Conservation (phyloP, 495 filamentous ascomycete genomes). For the Extremus antarcticus region DNA sequence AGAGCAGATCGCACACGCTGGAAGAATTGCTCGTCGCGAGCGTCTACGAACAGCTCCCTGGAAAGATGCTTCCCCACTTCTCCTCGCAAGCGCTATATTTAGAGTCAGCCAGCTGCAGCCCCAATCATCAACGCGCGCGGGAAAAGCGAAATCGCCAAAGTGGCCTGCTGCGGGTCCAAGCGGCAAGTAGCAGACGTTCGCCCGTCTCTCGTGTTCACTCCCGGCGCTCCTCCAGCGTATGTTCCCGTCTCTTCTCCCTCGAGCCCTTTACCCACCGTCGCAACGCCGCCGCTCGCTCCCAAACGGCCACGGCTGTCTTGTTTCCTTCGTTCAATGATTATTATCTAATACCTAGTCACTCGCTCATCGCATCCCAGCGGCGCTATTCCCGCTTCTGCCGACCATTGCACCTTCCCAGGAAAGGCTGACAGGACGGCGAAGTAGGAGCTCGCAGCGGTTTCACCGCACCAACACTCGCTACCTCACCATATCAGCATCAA, state of each 20-base stretch:
- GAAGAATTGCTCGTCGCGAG: not conserved
- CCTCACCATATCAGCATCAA: not conserved
- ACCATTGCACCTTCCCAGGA: not conserved
- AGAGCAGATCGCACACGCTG: too few species aligned
- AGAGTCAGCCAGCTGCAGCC: not conserved
- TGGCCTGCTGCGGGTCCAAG: not conserved
- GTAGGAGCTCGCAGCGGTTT: not conserved
- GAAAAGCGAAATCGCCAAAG: not conserved
- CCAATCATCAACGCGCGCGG: not conserved
- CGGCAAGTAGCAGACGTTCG: not conserved
- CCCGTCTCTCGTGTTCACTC: not conserved
- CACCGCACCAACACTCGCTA: not conserved
- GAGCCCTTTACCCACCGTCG: not conserved
- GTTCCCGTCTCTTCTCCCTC: not conserved
- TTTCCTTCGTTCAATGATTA: not conserved
- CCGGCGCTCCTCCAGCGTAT: not conserved
- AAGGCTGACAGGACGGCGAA: not conserved
- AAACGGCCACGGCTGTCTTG: not conserved
- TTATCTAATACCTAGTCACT: constrained; percentile 1
- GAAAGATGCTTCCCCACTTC: not conserved
- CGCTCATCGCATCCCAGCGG: not conserved
- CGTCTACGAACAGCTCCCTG: not conserved
- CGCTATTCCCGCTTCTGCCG: not conserved
- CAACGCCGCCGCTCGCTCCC: not conserved
- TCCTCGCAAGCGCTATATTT: not conserved